Percentiles rank a stretch among this genome's conserved stretches.
phyloP scores from a whole-genome alignment of 352 stramenopile genomes.

The Porosira glacialis region DNA sequence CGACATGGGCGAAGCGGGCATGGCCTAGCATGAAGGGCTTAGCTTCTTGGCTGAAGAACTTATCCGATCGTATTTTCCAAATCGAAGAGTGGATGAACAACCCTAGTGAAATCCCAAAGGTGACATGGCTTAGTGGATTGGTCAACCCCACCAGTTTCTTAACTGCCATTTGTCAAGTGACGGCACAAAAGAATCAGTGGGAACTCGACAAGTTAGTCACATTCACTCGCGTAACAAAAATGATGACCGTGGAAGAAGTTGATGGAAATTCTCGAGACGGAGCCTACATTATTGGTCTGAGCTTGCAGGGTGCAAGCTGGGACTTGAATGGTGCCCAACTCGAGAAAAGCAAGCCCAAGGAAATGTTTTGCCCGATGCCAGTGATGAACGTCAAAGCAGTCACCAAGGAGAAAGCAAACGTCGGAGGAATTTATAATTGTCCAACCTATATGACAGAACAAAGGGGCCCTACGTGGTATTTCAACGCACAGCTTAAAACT shows the following conservation, averaged over 20 bases:
- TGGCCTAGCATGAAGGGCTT: slow-evolving; percentile 89
- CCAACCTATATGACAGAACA: slow-evolving; percentile 96
- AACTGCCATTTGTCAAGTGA: slow-evolving; percentile 95
- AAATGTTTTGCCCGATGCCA: slow-evolving; percentile 89
- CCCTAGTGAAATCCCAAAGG: slow-evolving; percentile 88
- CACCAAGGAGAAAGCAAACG: slow-evolving; percentile 91
- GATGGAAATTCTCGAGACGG: slow-evolving; percentile 82
- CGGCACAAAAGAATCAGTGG: slow-evolving; percentile 91
- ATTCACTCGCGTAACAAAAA: slow-evolving; percentile 93
- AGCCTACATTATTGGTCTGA: slow-evolving; percentile 92
- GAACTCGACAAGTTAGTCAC: slow-evolving; percentile 94
- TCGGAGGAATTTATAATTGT: slow-evolving; percentile 95
- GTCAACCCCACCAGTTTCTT: slow-evolving; percentile 95
- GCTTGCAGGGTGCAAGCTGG: slow-evolving; percentile 93
- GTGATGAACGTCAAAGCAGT: slow-evolving; percentile 95
- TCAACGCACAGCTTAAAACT: slow-evolving; percentile 91
- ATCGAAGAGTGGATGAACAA: slow-evolving; percentile 95
- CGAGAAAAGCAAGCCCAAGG: slow-evolving; percentile 92
- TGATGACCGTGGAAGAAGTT: slow-evolving; percentile 84
- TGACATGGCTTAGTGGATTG: slow-evolving; percentile 93
- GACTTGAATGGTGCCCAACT: slow-evolving; percentile 86
- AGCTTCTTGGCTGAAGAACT: slow-evolving; percentile 88
- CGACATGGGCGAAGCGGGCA: slow-evolving; percentile 90
- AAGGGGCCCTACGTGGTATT: slow-evolving; percentile 93
- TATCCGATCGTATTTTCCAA: slow-evolving; percentile 87